Conservation (phyloP, 2,329 filamentous ascomycete genomes). For the Talaromyces sp. region DNA sequence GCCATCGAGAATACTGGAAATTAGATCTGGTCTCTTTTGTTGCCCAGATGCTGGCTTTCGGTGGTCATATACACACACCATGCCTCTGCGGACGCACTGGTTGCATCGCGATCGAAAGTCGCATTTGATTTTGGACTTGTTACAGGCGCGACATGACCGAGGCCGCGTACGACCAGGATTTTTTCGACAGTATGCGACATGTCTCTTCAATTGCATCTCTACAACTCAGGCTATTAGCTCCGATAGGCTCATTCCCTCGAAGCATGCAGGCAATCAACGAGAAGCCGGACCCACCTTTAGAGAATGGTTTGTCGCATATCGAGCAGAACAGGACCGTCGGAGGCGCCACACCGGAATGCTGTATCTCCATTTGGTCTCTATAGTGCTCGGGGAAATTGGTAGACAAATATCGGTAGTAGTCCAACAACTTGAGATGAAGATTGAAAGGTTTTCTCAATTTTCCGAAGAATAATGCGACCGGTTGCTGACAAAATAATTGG, state of each 20-base stretch:
- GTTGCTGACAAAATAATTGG: background rate
- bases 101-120: slow-evolving; percentile 7
- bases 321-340: background rate
- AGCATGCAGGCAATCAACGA: background rate
- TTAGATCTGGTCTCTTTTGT: background rate
- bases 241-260: background rate
- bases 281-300: slow-evolving; percentile 6
- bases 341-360: background rate
- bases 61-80: slow-evolving; percentile 6
- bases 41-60: background rate
- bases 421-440: background rate
- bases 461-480: background rate
- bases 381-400: background rate
- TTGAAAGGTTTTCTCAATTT: background rate
- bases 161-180: background rate
- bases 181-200: slow-evolving; percentile 7
- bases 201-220: slow-evolving; percentile 7
- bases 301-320: slow-evolving; percentile 9
- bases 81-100: slow-evolving; percentile 5
- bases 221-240: background rate
- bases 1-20: background rate
- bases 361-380: background rate
- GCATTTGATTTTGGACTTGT: slow-evolving; percentile 10
- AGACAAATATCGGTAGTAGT: background rate
- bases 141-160: slow-evolving; percentile 8